A percentile compares a stretch with the other conserved stretches of the same genome.
phyloP scores from a whole-genome alignment of 495 filamentous ascomycete species.

The Hyaloscypha hepaticicola region DNA sequence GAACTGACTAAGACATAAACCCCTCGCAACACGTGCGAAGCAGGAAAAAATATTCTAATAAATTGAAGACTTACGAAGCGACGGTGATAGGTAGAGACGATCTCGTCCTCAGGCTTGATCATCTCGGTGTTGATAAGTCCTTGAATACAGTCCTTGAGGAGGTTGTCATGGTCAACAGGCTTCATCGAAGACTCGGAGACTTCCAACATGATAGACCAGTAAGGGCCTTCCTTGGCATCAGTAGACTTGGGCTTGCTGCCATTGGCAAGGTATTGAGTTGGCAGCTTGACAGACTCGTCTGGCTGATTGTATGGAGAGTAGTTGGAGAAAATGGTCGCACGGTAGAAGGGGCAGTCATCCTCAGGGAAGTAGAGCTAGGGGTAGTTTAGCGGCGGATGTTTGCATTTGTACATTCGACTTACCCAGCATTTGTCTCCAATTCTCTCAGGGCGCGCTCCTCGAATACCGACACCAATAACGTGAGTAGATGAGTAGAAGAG shows the following conservation, averaged over 20 bases:
- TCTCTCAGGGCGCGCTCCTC: conserved; percentile 86
- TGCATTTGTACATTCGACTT: conserved; percentile 33
- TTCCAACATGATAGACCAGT: conserved; percentile 99
- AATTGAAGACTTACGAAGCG: conserved; percentile 58
- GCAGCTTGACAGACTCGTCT: conserved; percentile 73
- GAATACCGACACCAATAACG: conserved; percentile 93
- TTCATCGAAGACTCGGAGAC: conserved; percentile 96
- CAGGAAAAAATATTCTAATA: too few species aligned
- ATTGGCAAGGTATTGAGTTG: conserved; percentile 80
- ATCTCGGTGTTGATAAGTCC: conserved; percentile 97
- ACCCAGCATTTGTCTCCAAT: conserved; percentile 99
- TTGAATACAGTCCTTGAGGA: conserved; percentile 88
- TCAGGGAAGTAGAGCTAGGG: conserved; percentile 97
- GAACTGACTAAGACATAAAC: too few species aligned
- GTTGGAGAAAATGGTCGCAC: conserved; percentile 99
- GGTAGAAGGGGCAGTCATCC: conserved; percentile 98
- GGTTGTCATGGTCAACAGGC: conserved; percentile 77
- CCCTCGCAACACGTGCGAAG: too few species aligned
- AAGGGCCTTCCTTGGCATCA: conserved; percentile 78
- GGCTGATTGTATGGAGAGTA: conserved; percentile 99
- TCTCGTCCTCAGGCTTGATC: conserved; percentile 86
- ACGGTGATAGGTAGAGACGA: conserved; percentile 98
- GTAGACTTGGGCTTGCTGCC: conserved; percentile 72
- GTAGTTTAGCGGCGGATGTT: conserved; percentile 23
- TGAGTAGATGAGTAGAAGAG: conserved; percentile 98